Conservation (phyloP, 345 rosid genomes). For the Brassica carinata region DNA sequence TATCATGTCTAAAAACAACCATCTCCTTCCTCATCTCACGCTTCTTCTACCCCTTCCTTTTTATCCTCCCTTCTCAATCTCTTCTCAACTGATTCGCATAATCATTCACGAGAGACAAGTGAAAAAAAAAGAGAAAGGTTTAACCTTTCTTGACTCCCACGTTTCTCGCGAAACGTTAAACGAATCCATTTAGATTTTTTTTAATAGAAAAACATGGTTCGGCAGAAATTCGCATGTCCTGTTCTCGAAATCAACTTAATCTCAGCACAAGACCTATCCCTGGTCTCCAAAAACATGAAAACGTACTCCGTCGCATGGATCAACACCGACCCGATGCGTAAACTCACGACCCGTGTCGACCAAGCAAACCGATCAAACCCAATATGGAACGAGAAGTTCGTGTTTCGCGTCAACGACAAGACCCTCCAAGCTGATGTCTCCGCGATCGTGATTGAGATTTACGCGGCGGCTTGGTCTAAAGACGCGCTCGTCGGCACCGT, state of each 20-base stretch:
- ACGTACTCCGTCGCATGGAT: slow-evolving; percentile 86
- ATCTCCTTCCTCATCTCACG: slow-evolving; percentile 35
- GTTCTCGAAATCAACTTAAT: slow-evolving; percentile 71
- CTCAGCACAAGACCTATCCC: slow-evolving; percentile 82
- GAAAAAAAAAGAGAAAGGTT: slow-evolving; percentile 3
- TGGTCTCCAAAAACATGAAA: slow-evolving; percentile 73
- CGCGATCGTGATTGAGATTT: slow-evolving; percentile 70
- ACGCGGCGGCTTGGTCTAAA: slow-evolving; percentile 84
- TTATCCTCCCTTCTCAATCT: slow-evolving; percentile 25
- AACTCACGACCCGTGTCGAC: slow-evolving; percentile 73
- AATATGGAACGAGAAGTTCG: slow-evolving; percentile 83
- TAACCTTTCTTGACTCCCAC: slow-evolving; percentile 10
- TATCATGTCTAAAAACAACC: slow-evolving; percentile 36
- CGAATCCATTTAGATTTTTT: slow-evolving; percentile 12
- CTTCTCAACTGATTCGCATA: slow-evolving; percentile 7
- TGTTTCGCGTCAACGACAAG: slow-evolving; percentile 71
- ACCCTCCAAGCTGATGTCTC: slow-evolving; percentile 59
- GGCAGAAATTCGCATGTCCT: slow-evolving; percentile 50
- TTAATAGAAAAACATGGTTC: slow-evolving; percentile 2
- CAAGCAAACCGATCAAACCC: slow-evolving; percentile 69
- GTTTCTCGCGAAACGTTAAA: slow-evolving; percentile 16
- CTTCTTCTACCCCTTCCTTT: slow-evolving; percentile 25
- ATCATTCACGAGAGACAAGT: slow-evolving; percentile 22
- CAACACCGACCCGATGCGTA: slow-evolving; percentile 63
- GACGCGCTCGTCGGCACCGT: slow-evolving; percentile 75